Conservation (phyloP, 2,329 filamentous ascomycete species). For the Aspergillus tanneri region DNA sequence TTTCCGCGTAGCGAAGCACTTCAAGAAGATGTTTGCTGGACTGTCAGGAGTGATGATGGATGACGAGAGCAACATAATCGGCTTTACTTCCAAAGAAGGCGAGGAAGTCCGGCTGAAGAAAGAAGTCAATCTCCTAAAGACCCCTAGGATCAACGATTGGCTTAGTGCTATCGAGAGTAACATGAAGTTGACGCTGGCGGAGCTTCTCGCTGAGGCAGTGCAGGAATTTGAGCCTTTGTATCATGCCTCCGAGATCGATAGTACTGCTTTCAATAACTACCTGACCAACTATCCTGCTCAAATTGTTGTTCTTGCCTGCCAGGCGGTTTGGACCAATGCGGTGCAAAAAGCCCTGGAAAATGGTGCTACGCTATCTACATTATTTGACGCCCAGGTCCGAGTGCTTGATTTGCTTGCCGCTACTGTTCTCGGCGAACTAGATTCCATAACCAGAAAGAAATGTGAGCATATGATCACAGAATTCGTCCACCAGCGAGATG, state of each 20-base stretch:
- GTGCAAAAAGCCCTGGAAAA: constrained; percentile 74
- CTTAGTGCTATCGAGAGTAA: constrained; percentile 85
- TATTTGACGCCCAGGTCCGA: constrained; percentile 81
- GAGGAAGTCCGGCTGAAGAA: constrained; percentile 85
- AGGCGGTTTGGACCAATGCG: constrained; percentile 87
- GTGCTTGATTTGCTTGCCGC: constrained; percentile 82
- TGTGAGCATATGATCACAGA: constrained; percentile 99
- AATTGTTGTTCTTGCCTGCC: constrained; percentile 89
- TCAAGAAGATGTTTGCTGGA: constrained; percentile 99
- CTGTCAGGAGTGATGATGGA: constrained; percentile 87
- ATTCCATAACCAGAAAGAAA: constrained; percentile 85
- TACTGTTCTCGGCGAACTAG: constrained; percentile 85
- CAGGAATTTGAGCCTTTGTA: constrained; percentile 80
- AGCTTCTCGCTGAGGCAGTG: constrained; percentile 82
- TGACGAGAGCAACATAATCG: constrained; percentile 83
- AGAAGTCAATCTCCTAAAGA: constrained; percentile 88
- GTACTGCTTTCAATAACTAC: constrained; percentile 71
- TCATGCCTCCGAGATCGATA: constrained; percentile 67
- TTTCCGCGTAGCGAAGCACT: constrained; percentile 92
- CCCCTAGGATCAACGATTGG: constrained; percentile 98
- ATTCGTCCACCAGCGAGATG: constrained; percentile 95
- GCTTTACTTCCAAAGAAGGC: constrained; percentile 92
- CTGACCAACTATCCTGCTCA: constrained; percentile 85
- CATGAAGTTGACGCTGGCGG: constrained; percentile 92
- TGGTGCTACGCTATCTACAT: constrained; percentile 67